phyloP scores from a whole-genome alignment of 2,329 filamentous ascomycete genomes.

The Penicillium brevicompactum region DNA sequence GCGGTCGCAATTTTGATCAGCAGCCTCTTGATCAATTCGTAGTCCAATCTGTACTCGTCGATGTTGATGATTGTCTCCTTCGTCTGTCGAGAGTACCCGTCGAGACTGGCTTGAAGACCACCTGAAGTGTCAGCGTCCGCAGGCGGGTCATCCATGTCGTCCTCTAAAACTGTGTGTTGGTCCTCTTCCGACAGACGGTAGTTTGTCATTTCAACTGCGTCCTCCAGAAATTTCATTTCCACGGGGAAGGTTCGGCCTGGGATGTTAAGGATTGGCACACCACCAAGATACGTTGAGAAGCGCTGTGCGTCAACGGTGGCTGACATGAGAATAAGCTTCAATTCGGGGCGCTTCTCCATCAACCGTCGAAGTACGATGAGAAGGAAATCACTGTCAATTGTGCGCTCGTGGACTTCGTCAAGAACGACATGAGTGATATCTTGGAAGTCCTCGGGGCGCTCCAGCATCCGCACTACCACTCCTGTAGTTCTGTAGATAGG shows the following conservation, averaged over 20 bases:
- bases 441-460: slow-evolving; percentile 79
- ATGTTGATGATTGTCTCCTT: slow-evolving; percentile 73
- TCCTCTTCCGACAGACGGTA: slow-evolving; percentile 68
- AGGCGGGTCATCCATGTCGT: slow-evolving; percentile 53
- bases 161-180: slow-evolving; percentile 38
- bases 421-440: slow-evolving; percentile 93
- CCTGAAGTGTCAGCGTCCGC: slow-evolving; percentile 49
- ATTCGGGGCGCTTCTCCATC: slow-evolving; percentile 71
- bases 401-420: slow-evolving; percentile 96
- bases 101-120: slow-evolving; percentile 66
- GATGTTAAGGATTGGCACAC: slow-evolving; percentile 84
- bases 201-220: slow-evolving; percentile 84
- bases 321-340: slow-evolving; percentile 96
- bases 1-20: slow-evolving; percentile 74
- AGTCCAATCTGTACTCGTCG: slow-evolving; percentile 91
- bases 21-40: slow-evolving; percentile 78
- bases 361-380: slow-evolving; percentile 88
- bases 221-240: slow-evolving; percentile 82
- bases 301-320: slow-evolving; percentile 91
- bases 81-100: slow-evolving; percentile 75
- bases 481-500: slow-evolving; percentile 57
- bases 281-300: slow-evolving; percentile 85
- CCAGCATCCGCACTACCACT: slow-evolving; percentile 98
- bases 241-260: slow-evolving; percentile 95
- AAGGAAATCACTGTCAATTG: slow-evolving; percentile 95